Conservation (phyloP, 2,329 filamentous ascomycete species). For the Diaporthe sp. region DNA sequence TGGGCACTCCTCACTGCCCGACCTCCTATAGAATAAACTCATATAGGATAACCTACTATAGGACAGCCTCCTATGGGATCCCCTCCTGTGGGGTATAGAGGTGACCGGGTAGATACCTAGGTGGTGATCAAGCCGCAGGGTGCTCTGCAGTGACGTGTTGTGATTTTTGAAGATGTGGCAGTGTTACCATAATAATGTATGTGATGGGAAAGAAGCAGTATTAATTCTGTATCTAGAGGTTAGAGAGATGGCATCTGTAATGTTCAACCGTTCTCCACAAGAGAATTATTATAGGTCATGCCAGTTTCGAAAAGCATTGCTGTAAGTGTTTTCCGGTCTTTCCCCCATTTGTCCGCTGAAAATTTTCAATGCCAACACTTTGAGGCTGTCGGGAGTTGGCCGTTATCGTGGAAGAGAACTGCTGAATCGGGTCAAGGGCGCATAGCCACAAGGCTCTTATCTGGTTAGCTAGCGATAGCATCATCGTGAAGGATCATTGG, state of each 20-base stretch:
- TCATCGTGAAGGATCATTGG: conserved; percentile 7
- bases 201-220: background rate
- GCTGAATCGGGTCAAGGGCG: conserved; percentile 17
- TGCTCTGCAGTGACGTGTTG: too few relatives aligned
- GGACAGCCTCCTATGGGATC: too few relatives aligned
- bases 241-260: background rate
- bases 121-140: too few relatives aligned
- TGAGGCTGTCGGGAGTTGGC: conserved; percentile 9
- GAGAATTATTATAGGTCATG: background rate
- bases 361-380: background rate
- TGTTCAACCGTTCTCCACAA: background rate
- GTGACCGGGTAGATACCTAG: too few relatives aligned
- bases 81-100: too few relatives aligned
- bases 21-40: too few relatives aligned
- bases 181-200: too few relatives aligned
- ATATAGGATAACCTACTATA: too few relatives aligned
- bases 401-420: conserved; percentile 4
- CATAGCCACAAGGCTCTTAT: conserved; percentile 10
- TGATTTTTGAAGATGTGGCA: too few relatives aligned
- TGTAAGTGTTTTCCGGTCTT: too few relatives aligned
- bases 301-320: background rate
- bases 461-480: conserved; percentile 1
- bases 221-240: background rate
- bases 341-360: background rate
- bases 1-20: too few relatives aligned